Conservation (phyloP, 2,329 filamentous ascomycete genomes). For the Stylonectria norvegica region DNA sequence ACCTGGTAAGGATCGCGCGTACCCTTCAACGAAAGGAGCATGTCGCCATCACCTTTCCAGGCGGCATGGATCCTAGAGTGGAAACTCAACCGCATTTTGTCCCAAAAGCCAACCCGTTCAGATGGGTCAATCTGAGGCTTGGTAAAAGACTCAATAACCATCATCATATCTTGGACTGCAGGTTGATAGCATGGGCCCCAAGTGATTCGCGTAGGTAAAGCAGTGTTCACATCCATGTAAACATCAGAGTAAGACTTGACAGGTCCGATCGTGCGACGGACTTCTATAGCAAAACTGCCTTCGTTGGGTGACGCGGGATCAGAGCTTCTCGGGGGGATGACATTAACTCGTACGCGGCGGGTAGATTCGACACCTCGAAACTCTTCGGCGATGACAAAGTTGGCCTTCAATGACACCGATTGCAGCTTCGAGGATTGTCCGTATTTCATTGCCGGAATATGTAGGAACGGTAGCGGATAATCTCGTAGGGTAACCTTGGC, state of each 20-base stretch:
- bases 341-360: constrained; percentile 74
- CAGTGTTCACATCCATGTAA: constrained; percentile 87
- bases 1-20: constrained; percentile 90
- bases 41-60: constrained; percentile 94
- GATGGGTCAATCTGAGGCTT: constrained; percentile 93
- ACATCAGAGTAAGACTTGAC: constrained; percentile 97
- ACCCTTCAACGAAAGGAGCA: constrained; percentile 89
- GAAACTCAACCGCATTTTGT: constrained; percentile 92
- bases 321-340: constrained; percentile 67
- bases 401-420: constrained; percentile 79
- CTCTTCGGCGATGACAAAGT: constrained; percentile 96
- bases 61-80: constrained; percentile 85
- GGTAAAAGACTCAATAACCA: constrained; percentile 95
- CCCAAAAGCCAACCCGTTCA: constrained; percentile 95
- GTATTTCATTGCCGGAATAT: constrained; percentile 78
- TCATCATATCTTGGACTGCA: constrained; percentile 99
- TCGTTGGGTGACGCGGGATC: constrained; percentile 53
- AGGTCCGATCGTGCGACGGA: constrained; percentile 85
- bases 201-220: constrained; percentile 85
- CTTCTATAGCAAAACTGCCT: constrained; percentile 76
- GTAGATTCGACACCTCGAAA: constrained; percentile 77
- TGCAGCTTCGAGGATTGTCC: constrained; percentile 76
- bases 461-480: constrained; percentile 87
- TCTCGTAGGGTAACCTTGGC: constrained; percentile 82
- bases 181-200: constrained; percentile 98